phyloP scores from a whole-genome alignment of 192 early-diverging fungal species.

The Helicostylum pulchrum region DNA sequence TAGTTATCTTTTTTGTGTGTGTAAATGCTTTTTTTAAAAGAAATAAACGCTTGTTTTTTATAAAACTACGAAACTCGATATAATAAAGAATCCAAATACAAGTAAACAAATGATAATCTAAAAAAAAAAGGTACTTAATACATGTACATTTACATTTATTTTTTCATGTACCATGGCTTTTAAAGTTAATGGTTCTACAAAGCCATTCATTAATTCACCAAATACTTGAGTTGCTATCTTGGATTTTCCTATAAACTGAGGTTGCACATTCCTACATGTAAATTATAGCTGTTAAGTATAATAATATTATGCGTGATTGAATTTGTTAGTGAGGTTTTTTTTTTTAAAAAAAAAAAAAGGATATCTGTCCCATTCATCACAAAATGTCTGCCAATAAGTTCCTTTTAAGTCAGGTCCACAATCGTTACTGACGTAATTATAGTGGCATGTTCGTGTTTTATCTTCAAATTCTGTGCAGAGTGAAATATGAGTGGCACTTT shows the following conservation, averaged over 20 bases:
- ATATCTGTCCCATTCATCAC: conserved; percentile 1
- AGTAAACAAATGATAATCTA: neutral
- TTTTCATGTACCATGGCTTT: too few species aligned
- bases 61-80: neutral
- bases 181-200: neutral
- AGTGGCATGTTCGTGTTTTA: neutral
- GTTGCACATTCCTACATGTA: too few species aligned
- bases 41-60: neutral
- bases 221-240: conserved; percentile 3
- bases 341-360: too few species aligned
- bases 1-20: conserved; percentile 15
- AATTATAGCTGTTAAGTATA: too few species aligned
- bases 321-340: too few species aligned
- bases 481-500: neutral
- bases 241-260: neutral
- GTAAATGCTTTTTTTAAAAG: neutral
- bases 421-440: neutral
- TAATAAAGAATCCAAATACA: conserved; percentile 4
- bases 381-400: neutral
- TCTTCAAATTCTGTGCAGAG: neutral
- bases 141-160: too few species aligned
- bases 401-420: neutral
- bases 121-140: neutral
- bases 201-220: neutral
- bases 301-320: too few species aligned